Evolutionary conservation across 352 stramenopile genomes (phyloP), one percentile per base, ranked within the genome.

Genomic region (Globisporangium rhizosaccharum): DNA sequence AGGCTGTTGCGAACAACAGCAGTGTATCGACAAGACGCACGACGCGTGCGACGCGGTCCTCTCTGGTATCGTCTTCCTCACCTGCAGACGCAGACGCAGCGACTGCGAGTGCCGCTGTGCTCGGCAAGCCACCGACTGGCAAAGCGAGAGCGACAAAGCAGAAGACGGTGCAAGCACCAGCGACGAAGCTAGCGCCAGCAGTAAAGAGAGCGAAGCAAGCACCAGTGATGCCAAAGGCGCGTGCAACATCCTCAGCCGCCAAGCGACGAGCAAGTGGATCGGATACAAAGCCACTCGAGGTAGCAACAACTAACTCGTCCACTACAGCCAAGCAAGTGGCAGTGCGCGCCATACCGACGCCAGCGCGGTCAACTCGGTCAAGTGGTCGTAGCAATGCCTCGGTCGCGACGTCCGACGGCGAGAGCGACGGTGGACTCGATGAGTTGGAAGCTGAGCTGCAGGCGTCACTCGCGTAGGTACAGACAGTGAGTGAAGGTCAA

Each of bases 401-500:
- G 9, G 68, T 55, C 1, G 42, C 67, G 14, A 65, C 57, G 10
- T 82, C 72, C 0, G 67, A 68, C 44, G 70, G 66, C 23, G 76
- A 85, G 48, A 87, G 77, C 53, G 76, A 87, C 54, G 57, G 30
- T 17, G 68, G 71, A 10, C 48, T 85, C 18, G 66, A 63, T 41
- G 71, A 87, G 25, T 52, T 88, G 2, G 64, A 81, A 18, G 60
- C 61, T 11, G 78, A 88, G 30, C 62, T 88, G 1, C 55, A 68
- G 10, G 64, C 65, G 11, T 68, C 61, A 3, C n/a, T 48, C 18
- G 53, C 12, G 15, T 20, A 51, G 46, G 20, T 51, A 14, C 17
- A 28, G 46, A 51, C 41, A 47, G 41, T 9, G 14, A 45, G 17
- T 45, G 17, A 44, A 36, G 30, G 30, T 36, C 30, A 36, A 46